Conservation (phyloP, 106 monocot genomes). For the Narthecium ossifragum region DNA sequence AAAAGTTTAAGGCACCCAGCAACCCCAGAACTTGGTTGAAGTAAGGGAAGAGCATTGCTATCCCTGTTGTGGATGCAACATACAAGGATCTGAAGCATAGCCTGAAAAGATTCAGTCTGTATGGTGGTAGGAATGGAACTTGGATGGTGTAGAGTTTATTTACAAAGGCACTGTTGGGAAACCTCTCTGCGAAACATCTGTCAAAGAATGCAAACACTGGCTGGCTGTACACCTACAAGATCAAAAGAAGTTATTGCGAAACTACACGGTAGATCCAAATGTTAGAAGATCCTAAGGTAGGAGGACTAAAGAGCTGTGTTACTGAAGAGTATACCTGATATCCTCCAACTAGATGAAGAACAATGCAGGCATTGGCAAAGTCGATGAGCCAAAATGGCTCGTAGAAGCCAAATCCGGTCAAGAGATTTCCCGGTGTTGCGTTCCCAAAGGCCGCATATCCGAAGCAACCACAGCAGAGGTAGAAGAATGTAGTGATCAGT, state of each 20-base stretch:
- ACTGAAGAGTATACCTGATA: constrained; percentile 56
- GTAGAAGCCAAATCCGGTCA: constrained; percentile 90
- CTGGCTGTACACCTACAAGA: constrained; percentile 59
- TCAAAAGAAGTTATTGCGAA: not conserved
- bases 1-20: constrained; percentile 64
- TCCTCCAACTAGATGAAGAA: constrained; percentile 77
- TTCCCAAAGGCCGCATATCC: constrained; percentile 94
- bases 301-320: not conserved
- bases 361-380: constrained; percentile 81
- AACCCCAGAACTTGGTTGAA: constrained; percentile 80
- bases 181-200: constrained; percentile 21
- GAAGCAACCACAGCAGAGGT: constrained; percentile 86
- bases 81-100: constrained; percentile 59
- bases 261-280: not conserved
- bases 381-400: constrained; percentile 87
- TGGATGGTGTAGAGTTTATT: constrained; percentile 38
- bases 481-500: constrained; percentile 78
- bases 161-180: constrained; percentile 36
- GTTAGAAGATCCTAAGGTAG: not conserved
- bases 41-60: constrained; percentile 74
- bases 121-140: constrained; percentile 25
- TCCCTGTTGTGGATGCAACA: constrained; percentile 43
- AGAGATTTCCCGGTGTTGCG: constrained; percentile 76
- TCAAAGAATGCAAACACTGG: constrained; percentile 66
- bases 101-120: constrained; percentile 34